These are phyloP conservation scores for Amoeboaphelidium protococcarum DNA, from an alignment of 371 early-diverging fungal genomes.

Conservation along the genomic window DNA sequence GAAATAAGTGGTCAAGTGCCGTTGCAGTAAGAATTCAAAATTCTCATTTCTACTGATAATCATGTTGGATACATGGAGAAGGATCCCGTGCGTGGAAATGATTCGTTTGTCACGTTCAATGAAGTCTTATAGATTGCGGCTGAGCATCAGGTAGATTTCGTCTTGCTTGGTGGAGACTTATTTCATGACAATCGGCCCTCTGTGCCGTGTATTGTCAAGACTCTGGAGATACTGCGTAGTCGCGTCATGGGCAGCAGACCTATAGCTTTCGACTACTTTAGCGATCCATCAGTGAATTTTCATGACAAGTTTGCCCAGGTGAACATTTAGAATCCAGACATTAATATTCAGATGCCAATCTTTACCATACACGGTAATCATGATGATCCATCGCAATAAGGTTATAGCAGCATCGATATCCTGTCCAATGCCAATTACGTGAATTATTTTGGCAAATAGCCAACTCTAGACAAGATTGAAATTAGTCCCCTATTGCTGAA, in stretches of 20 bases:
- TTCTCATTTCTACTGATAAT: constrained; percentile 50
- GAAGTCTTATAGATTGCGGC: constrained; percentile 69
- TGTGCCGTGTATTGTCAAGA: constrained; percentile 40
- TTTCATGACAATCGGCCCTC: constrained; percentile 95
- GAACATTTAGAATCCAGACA: constrained; percentile 70
- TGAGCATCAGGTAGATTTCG: constrained; percentile 53
- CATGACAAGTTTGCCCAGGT: constrained; percentile 19
- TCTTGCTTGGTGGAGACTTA: constrained; percentile 93
- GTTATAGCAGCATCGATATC: neutral
- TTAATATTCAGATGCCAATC: constrained; percentile 65
- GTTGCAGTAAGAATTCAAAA: neutral
- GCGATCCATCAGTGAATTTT: constrained; percentile 47
- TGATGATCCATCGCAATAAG: constrained; percentile 63
- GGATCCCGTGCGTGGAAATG: constrained; percentile 72
- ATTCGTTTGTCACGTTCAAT: constrained; percentile 76
- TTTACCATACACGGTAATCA: constrained; percentile 98
- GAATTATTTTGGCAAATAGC: constrained; percentile 81
- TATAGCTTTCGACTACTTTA: constrained; percentile 38
- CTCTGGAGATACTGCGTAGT: constrained; percentile 44
- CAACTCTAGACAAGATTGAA: constrained; percentile 38
- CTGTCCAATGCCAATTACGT: constrained; percentile 12
- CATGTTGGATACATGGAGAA: constrained; percentile 90
- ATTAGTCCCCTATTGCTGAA: constrained; percentile 53
- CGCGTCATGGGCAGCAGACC: constrained; percentile 59
- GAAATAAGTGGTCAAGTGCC: neutral